These are phyloP conservation scores for Strigomonas culicis DNA, from an alignment of 208 protist species.

Conservation along the genomic window DNA sequence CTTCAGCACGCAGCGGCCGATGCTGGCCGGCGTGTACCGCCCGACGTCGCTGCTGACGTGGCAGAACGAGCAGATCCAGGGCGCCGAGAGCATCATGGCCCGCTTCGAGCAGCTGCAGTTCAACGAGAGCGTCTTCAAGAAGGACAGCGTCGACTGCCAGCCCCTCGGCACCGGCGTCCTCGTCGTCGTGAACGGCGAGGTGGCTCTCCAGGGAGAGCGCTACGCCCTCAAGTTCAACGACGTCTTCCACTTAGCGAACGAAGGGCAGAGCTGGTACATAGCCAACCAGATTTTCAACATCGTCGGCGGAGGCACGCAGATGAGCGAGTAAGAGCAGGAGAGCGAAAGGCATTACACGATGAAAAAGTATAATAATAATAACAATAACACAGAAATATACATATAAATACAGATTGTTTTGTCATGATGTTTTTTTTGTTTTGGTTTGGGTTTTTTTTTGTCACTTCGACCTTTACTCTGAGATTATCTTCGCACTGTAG, in stretches of 20 bases:
- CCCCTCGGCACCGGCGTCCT: slow-evolving; percentile 65
- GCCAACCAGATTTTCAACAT: slow-evolving; percentile 90
- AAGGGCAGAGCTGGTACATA: slow-evolving; percentile 76
- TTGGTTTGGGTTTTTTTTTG: neutral
- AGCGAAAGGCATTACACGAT: slow-evolving; percentile 5
- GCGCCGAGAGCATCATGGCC: slow-evolving; percentile 75
- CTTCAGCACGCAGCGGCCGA: slow-evolving; percentile 57
- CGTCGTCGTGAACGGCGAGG: slow-evolving; percentile 82
- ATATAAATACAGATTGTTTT: slow-evolving; percentile 8
- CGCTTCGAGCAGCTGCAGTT: slow-evolving; percentile 80
- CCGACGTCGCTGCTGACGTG: slow-evolving; percentile 80
- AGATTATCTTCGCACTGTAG: slow-evolving; percentile 10
- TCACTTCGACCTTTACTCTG: neutral
- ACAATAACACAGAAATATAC: slow-evolving; percentile 5
- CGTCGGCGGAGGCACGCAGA: slow-evolving; percentile 75
- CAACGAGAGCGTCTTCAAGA: slow-evolving; percentile 68
- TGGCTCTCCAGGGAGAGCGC: slow-evolving; percentile 70
- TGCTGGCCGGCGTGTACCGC: slow-evolving; percentile 80
- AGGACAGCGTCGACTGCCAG: slow-evolving; percentile 80
- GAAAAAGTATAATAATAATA: neutral
- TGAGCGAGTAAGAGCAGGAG: slow-evolving; percentile 1
- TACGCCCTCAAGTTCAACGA: slow-evolving; percentile 89
- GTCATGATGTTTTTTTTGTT: neutral
- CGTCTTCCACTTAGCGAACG: slow-evolving; percentile 76
- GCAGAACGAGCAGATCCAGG: slow-evolving; percentile 82